phyloP scores from a whole-genome alignment of 2,329 filamentous ascomycete genomes.

The Lomentospora prolificans region DNA sequence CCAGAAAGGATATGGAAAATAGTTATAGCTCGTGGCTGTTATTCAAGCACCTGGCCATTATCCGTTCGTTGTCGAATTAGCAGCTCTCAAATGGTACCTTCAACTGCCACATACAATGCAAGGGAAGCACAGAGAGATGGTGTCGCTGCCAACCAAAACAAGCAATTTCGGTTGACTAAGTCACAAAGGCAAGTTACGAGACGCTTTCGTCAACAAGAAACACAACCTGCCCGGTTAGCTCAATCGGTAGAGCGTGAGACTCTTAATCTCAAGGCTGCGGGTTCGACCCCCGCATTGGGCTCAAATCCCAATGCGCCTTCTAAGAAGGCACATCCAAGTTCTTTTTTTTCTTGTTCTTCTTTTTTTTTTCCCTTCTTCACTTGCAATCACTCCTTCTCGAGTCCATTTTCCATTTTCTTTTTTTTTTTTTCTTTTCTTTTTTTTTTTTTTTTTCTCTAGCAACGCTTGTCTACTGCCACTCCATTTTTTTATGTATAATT shows the following conservation, averaged over 20 bases:
- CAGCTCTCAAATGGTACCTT: too few species aligned
- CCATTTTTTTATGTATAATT: background rate
- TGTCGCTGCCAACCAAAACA: too few species aligned
- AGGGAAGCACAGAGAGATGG: too few species aligned
- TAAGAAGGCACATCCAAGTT: slow-evolving; percentile 12
- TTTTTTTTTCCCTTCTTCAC: background rate
- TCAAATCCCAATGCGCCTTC: slow-evolving; percentile 9
- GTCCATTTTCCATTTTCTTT: background rate
- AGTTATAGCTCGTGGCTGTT: too few species aligned
- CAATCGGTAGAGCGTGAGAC: slow-evolving; percentile 67
- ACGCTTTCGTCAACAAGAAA: background rate
- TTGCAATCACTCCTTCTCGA: background rate
- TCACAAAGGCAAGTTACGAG: background rate
- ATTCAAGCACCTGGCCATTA: too few species aligned
- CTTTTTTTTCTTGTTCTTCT: slow-evolving; percentile 9
- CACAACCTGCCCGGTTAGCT: slow-evolving; percentile 43
- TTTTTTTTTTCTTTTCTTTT: background rate
- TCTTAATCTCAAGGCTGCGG: slow-evolving; percentile 43
- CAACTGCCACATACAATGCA: too few species aligned
- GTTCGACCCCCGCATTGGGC: slow-evolving; percentile 27
- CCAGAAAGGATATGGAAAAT: too few species aligned
- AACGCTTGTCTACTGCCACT: background rate
- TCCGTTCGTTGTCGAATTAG: too few species aligned
- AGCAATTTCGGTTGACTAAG: background rate
- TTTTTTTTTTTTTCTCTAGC: background rate